Conservation (phyloP, 1,284 basidiomycete genomes). For the Austroboletus novae-zelandiae region DNA sequence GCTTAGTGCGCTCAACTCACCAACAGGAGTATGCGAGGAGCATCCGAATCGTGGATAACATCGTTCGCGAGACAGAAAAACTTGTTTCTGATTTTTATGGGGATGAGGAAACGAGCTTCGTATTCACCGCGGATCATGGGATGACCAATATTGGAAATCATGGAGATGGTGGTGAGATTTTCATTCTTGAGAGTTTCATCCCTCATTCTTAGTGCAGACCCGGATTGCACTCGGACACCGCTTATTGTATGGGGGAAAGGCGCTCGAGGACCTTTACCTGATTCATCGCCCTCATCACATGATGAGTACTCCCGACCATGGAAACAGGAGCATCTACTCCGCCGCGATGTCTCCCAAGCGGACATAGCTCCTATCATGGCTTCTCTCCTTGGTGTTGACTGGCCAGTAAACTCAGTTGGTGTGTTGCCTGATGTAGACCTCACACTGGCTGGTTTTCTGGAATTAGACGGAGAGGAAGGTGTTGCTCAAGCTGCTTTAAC, state of each 20-base stretch:
- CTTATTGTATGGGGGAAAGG: conserved; percentile 85
- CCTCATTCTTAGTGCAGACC: conserved; percentile 48
- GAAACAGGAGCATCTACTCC: conserved; percentile 52
- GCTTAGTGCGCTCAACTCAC: not conserved
- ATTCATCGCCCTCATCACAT: conserved; percentile 55
- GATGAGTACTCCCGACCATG: conserved; percentile 69
- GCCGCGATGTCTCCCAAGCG: conserved; percentile 82
- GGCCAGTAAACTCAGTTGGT: conserved; percentile 78
- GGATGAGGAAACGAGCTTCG: conserved; percentile 70
- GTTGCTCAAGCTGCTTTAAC: conserved; percentile 61
- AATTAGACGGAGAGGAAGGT: conserved; percentile 36
- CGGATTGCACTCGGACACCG: conserved; percentile 86
- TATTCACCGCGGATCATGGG: conserved; percentile 90
- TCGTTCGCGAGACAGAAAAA: conserved; percentile 68
- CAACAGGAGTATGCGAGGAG: conserved; percentile 82
- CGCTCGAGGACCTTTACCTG: conserved; percentile 61
- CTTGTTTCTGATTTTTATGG: conserved; percentile 66
- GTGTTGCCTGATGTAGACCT: conserved; percentile 68
- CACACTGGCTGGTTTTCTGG: conserved; percentile 53
- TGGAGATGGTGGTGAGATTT: conserved; percentile 73
- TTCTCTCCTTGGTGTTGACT: conserved; percentile 63
- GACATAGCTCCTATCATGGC: conserved; percentile 83
- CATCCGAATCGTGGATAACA: conserved; percentile 77
- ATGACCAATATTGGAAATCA: conserved; percentile 91
- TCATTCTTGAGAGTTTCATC: conserved; percentile 8